Evolutionary conservation across 306 rosid genomes (phyloP).

Genomic region (Medicago arabica): DNA sequence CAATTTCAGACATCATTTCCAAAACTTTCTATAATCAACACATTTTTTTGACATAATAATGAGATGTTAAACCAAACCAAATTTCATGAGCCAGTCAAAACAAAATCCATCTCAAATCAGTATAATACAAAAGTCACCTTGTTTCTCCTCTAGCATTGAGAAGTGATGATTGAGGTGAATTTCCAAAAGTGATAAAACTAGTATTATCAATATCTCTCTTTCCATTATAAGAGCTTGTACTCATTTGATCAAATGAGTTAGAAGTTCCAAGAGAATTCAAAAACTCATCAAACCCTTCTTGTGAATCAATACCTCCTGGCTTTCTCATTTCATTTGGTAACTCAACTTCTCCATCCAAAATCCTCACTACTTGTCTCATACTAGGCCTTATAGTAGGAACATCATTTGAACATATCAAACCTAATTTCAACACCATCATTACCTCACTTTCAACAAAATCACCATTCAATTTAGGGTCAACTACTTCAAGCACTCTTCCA

Average conservation of each 20-base stretch:
- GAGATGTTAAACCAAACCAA: neutral
- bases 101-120: neutral
- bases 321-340: conserved; percentile 51
- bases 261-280: conserved; percentile 67
- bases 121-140: conserved; percentile 29
- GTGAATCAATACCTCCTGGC: conserved; percentile 44
- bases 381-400: conserved; percentile 57
- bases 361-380: conserved; percentile 69
- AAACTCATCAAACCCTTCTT: conserved; percentile 72
- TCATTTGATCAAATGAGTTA: conserved; percentile 55
- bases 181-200: conserved; percentile 47
- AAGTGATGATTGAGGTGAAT: conserved; percentile 59
- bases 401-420: conserved; percentile 70
- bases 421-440: conserved; percentile 63
- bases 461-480: conserved; percentile 62
- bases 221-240: conserved; percentile 48
- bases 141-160: conserved; percentile 54
- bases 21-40: conserved; percentile 14
- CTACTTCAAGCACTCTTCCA: conserved; percentile 55
- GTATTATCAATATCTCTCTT: conserved; percentile 49
- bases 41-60: neutral
- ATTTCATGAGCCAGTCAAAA: conserved; percentile 4
- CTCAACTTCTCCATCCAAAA: conserved; percentile 68
- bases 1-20: conserved; percentile 6
- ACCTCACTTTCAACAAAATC: conserved; percentile 54